These are phyloP conservation scores for Penicillium cosmopolitanum DNA, from an alignment of 495 filamentous ascomycete genomes.

Conservation along the genomic window DNA sequence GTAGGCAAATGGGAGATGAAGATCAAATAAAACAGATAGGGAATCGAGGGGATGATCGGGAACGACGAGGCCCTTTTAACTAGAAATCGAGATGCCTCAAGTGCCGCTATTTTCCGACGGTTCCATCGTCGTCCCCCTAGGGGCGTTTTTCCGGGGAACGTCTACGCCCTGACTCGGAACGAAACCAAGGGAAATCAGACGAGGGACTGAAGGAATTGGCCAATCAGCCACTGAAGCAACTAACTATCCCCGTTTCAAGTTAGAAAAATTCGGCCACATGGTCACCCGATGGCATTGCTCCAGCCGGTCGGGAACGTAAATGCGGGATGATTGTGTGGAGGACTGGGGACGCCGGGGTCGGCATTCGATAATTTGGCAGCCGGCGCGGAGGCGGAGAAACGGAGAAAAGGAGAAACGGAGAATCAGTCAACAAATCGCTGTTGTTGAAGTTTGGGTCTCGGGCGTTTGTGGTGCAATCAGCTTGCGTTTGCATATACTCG, in stretches of 20 bases:
- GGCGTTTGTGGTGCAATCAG: conserved; percentile 4
- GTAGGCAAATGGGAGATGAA: background rate
- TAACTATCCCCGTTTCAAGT: background rate
- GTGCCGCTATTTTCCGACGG: conserved; percentile 4
- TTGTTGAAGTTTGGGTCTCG: background rate
- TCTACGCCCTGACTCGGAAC: background rate
- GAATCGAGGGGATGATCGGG: background rate
- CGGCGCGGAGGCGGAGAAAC: conserved; percentile 16
- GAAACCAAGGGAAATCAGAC: background rate
- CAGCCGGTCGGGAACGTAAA: conserved; percentile 1
- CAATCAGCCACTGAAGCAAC: background rate
- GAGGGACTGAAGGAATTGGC: background rate
- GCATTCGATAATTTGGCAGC: background rate
- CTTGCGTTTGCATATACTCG: background rate
- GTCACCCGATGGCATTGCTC: background rate
- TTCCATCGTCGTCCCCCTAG: background rate
- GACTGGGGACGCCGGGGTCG: conserved; percentile 10
- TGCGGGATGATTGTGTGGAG: conserved; percentile 13
- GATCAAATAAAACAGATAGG: background rate
- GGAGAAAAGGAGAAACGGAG: conserved; percentile 28
- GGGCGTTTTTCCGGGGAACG: background rate
- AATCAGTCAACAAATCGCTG: background rate
- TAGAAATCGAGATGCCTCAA: background rate
- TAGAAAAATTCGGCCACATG: conserved; percentile 1
- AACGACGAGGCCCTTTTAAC: background rate